Evolutionary conservation across 1,284 basidiomycete genomes (phyloP).

Genomic region (Coniophora puteana): DNA sequence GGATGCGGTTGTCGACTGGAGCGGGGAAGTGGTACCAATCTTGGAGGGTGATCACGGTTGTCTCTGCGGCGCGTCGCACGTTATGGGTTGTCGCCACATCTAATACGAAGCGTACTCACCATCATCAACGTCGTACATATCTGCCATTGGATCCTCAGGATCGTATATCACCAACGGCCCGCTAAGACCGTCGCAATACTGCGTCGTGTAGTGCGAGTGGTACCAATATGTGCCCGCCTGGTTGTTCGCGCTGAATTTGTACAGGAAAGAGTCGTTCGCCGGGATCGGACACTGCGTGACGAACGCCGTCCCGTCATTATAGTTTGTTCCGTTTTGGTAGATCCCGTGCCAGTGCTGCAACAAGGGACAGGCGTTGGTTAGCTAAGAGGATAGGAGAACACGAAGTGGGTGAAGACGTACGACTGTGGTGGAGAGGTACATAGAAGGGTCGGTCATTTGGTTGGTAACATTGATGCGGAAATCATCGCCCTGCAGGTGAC

Average conservation of each 20-base stretch:
- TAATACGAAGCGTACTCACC: slow-evolving; percentile 20
- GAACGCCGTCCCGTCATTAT: slow-evolving; percentile 24
- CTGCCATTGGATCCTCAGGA: slow-evolving; percentile 27
- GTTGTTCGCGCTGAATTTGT: slow-evolving; percentile 26
- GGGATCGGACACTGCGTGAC: slow-evolving; percentile 46
- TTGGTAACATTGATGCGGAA: slow-evolving; percentile 26
- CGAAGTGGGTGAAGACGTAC: slow-evolving; percentile 11
- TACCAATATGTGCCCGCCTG: slow-evolving; percentile 41
- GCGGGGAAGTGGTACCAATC: slow-evolving; percentile 25
- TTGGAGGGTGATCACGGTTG: slow-evolving; percentile 26
- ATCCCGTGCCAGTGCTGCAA: slow-evolving; percentile 35
- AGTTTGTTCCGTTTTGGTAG: slow-evolving; percentile 21
- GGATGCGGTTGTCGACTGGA: slow-evolving; percentile 15
- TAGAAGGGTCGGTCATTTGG: slow-evolving; percentile 22
- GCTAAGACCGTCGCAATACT: slow-evolving; percentile 26
- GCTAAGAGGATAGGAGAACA: slow-evolving; percentile 21
- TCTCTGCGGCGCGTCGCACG: slow-evolving; percentile 14
- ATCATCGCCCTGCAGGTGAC: slow-evolving; percentile 28
- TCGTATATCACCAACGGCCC: slow-evolving; percentile 31
- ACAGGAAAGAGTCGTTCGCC: slow-evolving; percentile 33
- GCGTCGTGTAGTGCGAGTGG: slow-evolving; percentile 30
- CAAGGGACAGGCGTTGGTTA: slow-evolving; percentile 9
- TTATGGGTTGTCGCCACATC: not conserved
- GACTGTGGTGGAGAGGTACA: slow-evolving; percentile 31
- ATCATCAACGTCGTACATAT: slow-evolving; percentile 34